Base-by-base conservation (phyloP, 352 stramenopile species). In the Paralagenidium karlingii region DNA sequence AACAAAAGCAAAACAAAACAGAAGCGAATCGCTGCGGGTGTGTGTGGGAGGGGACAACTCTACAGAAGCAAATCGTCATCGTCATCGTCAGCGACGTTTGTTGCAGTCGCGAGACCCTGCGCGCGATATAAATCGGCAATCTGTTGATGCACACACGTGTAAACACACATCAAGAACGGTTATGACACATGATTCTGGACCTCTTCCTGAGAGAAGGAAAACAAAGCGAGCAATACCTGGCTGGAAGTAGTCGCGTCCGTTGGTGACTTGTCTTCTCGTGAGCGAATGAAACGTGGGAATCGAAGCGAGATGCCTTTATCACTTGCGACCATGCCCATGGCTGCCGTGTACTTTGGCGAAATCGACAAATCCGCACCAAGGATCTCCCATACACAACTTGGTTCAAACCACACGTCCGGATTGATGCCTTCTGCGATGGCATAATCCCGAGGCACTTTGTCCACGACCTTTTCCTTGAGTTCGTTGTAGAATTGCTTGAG, bases 301-400 rank as follows among this genome's bases (percentile, higher is more conserved):
- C 96, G 91, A 38, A 99, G 67, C 5, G 94, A 97, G 56, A 99
- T 99, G 18, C 95, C 95, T 50, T 95, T 93, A 27, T 91, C 89
- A 29, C 82, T 74, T 13, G 68, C 68, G 7, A 96, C 77, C 15
- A 94, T 73, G 3, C 86, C 90, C 21, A 96, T 88, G 2, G 93
- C 96, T 8, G 93, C 95, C 22, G 83, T 98, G 68, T 99, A 97
- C 40, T 96, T 94, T 10, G 94, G 96, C 15, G 94, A 99, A 51
- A 98, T 98, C 18, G 87, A 98, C 42, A 99, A 56, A 58, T 99
- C 96, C 3, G 96, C 96, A 13, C 94, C 96, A 30, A 98, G 82
- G 40, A 99, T 94, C 62, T 99, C 96, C 96, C 96, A 99, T 16
- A 98, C 94, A 53, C 92, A 83, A 20, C 59, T 90, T 5, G 93